phyloP scores from a whole-genome alignment of 108 stramenopile species.

The Fistulifera solaris region DNA sequence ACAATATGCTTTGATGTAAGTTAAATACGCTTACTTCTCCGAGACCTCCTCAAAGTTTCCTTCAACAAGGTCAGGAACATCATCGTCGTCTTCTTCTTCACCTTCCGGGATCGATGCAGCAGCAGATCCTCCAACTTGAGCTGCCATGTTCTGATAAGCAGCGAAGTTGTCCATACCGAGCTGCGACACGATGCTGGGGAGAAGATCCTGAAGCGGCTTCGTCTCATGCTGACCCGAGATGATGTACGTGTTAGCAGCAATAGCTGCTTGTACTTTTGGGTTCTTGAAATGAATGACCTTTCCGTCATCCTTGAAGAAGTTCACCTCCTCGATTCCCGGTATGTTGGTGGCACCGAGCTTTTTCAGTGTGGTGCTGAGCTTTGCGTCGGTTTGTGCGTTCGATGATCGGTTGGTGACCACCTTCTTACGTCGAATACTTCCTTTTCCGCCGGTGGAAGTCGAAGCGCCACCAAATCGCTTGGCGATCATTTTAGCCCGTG shows the following conservation, averaged over 20 bases:
- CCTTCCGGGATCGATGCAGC: constrained; percentile 29
- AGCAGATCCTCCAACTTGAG: constrained; percentile 47
- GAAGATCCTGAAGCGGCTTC: constrained; percentile 88
- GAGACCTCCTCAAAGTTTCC: constrained; percentile 93
- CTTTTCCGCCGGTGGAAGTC: constrained; percentile 87
- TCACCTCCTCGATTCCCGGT: constrained; percentile 96
- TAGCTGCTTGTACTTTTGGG: constrained; percentile 94
- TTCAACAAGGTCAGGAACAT: constrained; percentile 94
- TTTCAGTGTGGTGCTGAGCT: constrained; percentile 87
- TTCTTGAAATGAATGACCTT: constrained; percentile 94
- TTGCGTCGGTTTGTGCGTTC: constrained; percentile 88
- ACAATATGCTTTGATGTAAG: too few relatives aligned
- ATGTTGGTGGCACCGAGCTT: constrained; percentile 96
- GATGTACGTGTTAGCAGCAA: constrained; percentile 96
- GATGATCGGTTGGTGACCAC: constrained; percentile 78
- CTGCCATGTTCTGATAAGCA: constrained; percentile 67
- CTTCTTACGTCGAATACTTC: constrained; percentile 89
- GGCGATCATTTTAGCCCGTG: constrained; percentile 83
- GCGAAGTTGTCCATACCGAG: constrained; percentile 90
- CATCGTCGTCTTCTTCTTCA: constrained; percentile 82
- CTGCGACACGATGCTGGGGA: constrained; percentile 93
- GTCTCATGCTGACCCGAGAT: constrained; percentile 88
- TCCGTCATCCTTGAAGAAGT: constrained; percentile 97
- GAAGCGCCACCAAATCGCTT: constrained; percentile 84
- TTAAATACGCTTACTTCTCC: constrained; percentile 23